These are phyloP conservation scores for Solanum neorickii DNA, from an alignment of 257 asterid species.

Conservation along the genomic window DNA sequence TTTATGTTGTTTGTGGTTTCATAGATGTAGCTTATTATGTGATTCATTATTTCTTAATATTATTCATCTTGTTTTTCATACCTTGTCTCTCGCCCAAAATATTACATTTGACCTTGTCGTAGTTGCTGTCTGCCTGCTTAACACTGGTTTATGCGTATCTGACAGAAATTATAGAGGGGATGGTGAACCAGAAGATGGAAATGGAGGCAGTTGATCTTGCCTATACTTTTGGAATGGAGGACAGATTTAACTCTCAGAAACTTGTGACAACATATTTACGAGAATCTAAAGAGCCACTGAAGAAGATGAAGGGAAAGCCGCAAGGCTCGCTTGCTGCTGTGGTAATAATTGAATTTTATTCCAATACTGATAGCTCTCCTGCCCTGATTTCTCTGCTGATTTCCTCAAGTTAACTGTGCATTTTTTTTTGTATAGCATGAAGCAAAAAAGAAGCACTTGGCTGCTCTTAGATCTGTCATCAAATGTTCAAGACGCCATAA, in stretches of 20 bases:
- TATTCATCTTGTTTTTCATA: neutral
- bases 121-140: neutral
- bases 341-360: slow-evolving; percentile 20
- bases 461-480: slow-evolving; percentile 37
- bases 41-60: neutral
- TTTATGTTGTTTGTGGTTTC: neutral
- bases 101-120: neutral
- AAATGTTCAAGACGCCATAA: slow-evolving; percentile 50
- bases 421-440: slow-evolving; percentile 39
- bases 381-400: neutral
- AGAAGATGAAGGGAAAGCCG: slow-evolving; percentile 27
- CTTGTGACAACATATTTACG: slow-evolving; percentile 46
- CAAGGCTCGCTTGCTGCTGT: slow-evolving; percentile 28
- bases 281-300: slow-evolving; percentile 41
- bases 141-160: neutral
- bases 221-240: slow-evolving; percentile 57
- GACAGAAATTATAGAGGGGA: slow-evolving; percentile 50
- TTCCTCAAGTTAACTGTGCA: neutral
- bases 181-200: slow-evolving; percentile 52
- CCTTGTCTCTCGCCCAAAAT: neutral
- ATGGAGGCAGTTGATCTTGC: slow-evolving; percentile 64
- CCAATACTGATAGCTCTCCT: neutral
- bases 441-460: slow-evolving; percentile 50
- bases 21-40: neutral
- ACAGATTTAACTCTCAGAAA: slow-evolving; percentile 37